A percentile compares a stretch with the other conserved stretches of the same genome.
These are phyloP conservation scores for Colletotrichum sp. DNA, from an alignment of 2,329 filamentous ascomycete species.

Conservation along the genomic window DNA sequence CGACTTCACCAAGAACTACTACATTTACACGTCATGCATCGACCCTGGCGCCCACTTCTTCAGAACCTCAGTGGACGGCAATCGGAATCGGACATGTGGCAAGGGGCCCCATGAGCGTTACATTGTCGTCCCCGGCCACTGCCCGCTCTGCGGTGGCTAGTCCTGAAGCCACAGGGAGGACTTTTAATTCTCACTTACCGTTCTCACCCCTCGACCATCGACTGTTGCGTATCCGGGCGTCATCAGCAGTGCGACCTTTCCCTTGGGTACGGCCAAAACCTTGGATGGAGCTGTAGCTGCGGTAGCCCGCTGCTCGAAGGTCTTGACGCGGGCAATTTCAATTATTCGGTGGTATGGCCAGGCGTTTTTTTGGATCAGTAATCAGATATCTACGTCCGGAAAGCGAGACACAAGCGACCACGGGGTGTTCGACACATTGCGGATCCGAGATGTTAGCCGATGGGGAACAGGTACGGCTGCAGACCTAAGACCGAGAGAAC, in stretches of 20 bases:
- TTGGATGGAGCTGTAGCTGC: not conserved
- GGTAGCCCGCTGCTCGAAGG: no score
- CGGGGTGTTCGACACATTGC: not conserved
- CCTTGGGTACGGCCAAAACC: not conserved
- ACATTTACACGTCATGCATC: constrained; percentile 74
- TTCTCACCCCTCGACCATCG: not conserved
- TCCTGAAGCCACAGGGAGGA: not conserved
- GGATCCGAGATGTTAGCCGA: not conserved
- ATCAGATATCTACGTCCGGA: not conserved
- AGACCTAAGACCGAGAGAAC: not conserved
- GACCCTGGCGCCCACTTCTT: constrained; percentile 76
- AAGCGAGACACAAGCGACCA: not conserved
- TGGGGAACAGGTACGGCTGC: not conserved
- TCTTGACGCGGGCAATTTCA: not conserved
- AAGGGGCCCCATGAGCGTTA: constrained; percentile 75
- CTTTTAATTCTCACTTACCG: not conserved
- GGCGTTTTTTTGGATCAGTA: not conserved
- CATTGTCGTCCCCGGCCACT: constrained; percentile 72
- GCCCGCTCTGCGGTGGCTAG: constrained; percentile 47
- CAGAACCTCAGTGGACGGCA: constrained; percentile 71
- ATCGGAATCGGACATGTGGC: constrained; percentile 61
- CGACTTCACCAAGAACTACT: constrained; percentile 77
- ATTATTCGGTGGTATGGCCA: not conserved
- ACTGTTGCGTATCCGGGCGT: not conserved
- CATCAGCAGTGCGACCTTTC: not conserved